phyloP scores from a whole-genome alignment of 768 basidiomycete species.

The Mycena filopes region DNA sequence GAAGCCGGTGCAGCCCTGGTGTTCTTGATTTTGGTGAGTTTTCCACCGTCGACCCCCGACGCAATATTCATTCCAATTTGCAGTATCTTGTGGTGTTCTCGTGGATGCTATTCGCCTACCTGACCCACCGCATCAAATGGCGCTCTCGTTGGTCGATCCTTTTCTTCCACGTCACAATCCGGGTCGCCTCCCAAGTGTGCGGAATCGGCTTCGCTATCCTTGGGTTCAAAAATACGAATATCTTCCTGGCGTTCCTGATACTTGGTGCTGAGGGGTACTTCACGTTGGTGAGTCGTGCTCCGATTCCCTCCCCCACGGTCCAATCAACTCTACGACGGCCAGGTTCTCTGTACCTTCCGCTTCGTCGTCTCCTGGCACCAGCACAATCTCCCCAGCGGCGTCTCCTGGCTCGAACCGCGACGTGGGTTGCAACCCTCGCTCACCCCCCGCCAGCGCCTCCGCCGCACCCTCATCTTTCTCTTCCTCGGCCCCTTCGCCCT shows the following conservation, averaged over 20 bases:
- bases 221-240: constrained; percentile 7
- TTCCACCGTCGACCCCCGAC: too few species aligned
- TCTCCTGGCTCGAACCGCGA: constrained; percentile 24
- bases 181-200: constrained; percentile 9
- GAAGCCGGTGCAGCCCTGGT: constrained; percentile 19
- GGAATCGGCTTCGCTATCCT: constrained; percentile 20
- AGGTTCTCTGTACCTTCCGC: constrained; percentile 21
- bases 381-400: constrained; percentile 14
- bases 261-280: constrained; percentile 19
- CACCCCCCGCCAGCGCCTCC: not conserved
- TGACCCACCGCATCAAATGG: constrained; percentile 21
- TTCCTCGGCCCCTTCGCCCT: constrained; percentile 22
- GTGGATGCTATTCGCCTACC: constrained; percentile 13
- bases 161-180: constrained; percentile 22
- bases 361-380: constrained; percentile 26
- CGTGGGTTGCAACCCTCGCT: not conserved
- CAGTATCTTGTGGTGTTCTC: constrained; percentile 13
- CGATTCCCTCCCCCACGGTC: not conserved
- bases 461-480: not conserved
- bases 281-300: not conserved
- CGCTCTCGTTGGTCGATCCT: constrained; percentile 13
- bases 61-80: not conserved
- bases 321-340: not conserved
- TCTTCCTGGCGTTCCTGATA: constrained; percentile 20
- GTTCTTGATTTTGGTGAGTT: constrained; percentile 17